phyloP scores from a whole-genome alignment of 2,329 filamentous ascomycete genomes.

The Dactylellina haptotyla region DNA sequence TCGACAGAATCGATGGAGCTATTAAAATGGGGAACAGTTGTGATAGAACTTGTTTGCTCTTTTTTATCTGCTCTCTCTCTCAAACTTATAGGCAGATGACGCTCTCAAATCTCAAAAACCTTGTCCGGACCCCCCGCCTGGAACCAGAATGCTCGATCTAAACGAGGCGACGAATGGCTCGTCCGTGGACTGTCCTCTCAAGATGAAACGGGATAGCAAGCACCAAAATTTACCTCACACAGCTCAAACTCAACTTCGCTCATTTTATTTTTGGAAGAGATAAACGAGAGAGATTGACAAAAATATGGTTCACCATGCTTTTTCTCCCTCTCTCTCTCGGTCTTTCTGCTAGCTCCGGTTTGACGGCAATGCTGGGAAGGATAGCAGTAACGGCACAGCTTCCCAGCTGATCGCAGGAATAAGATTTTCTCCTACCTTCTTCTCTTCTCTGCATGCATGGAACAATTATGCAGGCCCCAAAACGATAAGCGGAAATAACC shows the following conservation, averaged over 20 bases:
- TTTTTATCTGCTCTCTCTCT: too few relatives aligned
- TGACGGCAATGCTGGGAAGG: conserved; percentile 5
- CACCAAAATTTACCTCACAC: too few relatives aligned
- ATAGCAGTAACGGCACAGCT: conserved; percentile 10
- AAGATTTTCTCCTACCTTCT: neutral
- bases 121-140: too few relatives aligned
- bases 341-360: neutral
- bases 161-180: conserved; percentile 6
- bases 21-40: too few relatives aligned
- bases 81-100: too few relatives aligned
- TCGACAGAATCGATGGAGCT: too few relatives aligned
- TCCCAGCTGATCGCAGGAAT: neutral
- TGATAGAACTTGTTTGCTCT: too few relatives aligned
- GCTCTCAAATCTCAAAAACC: too few relatives aligned
- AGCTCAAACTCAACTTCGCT: conserved; percentile 5
- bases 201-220: conserved; percentile 25
- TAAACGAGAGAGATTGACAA: too few relatives aligned
- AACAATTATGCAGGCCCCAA: conserved; percentile 3
- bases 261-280: conserved; percentile 16
- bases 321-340: neutral
- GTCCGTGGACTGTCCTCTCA: conserved; percentile 2
- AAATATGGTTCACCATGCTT: neutral
- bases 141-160: too few relatives aligned
- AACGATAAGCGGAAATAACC: neutral
- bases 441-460: neutral